Base-by-base conservation (phyloP, 441 rosid genomes). In the Aleurites moluccanus region DNA sequence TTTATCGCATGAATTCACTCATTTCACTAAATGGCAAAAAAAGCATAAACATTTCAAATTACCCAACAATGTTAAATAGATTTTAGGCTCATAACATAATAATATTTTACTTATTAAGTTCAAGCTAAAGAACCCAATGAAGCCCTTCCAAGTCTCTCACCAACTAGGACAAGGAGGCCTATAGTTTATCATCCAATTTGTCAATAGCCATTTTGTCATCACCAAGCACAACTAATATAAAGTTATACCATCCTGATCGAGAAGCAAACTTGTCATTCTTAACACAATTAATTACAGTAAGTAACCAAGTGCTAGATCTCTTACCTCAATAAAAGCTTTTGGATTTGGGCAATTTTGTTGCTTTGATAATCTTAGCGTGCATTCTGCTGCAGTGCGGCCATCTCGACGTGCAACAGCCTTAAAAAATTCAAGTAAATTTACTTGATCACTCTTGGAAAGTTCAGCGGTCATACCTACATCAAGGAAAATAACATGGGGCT, bases 381-480 rank as follows among this genome's bases (percentile, higher is more conserved):
- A 77, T 60, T 92, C 91, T 76, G 97, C 99, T 76, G 98, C 99
- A 82, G 93, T 90, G 59, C 89, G 90, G 56, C 99, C 99, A 84
- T 97, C 99, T 70, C 99, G 89, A 62, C 73, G 83, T 8, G 99
- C 98, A 82, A 97, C 92, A 65, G 99, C 96, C 89, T 92, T 94
- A 80, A 97, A 94, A 75, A 97, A 94, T 2, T 91, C 98, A 77
- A 97, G 69, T 63, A 94, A 85, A 78, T 94, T 97, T 73, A 90
- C 85, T 64, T 94, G 80, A 73, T 94, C 99, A 68, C 82, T 86
- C 87, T 86, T 91, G 62, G 99, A 88, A 76, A 97, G 99, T 79
- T 97, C 99, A 27, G 99, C 99, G 57, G 99, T 97, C 99, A 97
- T 94, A 79, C 99, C 99, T 68, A 97, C 99, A 84, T 97, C 99